These are phyloP conservation scores for Clarireedia sp. DNA, from an alignment of 2,329 filamentous ascomycete species.

Conservation along the genomic window DNA sequence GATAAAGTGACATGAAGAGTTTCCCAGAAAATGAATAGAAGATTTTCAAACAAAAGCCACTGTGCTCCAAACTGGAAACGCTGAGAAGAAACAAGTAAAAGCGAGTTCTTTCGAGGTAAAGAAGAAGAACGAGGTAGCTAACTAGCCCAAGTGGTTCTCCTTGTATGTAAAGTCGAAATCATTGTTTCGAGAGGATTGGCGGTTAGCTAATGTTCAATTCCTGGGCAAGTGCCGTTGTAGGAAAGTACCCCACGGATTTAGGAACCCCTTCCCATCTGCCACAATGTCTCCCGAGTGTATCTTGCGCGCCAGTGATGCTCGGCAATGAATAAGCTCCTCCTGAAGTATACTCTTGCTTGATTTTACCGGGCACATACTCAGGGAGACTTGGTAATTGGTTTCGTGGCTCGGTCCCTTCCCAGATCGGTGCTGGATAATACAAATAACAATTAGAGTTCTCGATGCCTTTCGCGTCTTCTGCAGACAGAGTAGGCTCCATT, in stretches of 20 bases:
- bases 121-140: too few species aligned
- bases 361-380: constrained; percentile 20
- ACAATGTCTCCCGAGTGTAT: constrained; percentile 22
- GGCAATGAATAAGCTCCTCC: constrained; percentile 21
- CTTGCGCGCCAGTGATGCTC: constrained; percentile 19
- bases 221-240: constrained; percentile 22
- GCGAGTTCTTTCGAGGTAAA: too few species aligned
- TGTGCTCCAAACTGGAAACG: too few species aligned
- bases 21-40: too few species aligned
- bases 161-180: not conserved
- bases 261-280: constrained; percentile 27
- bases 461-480: constrained; percentile 27
- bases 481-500: constrained; percentile 26
- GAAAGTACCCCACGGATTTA: constrained; percentile 27
- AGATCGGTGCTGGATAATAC: constrained; percentile 28
- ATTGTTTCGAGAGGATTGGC: not conserved
- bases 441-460: constrained; percentile 24
- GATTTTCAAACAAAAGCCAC: too few species aligned
- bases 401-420: constrained; percentile 24
- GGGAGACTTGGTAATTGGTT: constrained; percentile 22
- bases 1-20: too few species aligned
- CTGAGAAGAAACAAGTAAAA: too few species aligned
- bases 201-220: constrained; percentile 26
- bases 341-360: constrained; percentile 24
- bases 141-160: too few species aligned